These are phyloP conservation scores for Chlamydomonas incerta DNA, from an alignment of 139 green algal species.

Conservation along the genomic window DNA sequence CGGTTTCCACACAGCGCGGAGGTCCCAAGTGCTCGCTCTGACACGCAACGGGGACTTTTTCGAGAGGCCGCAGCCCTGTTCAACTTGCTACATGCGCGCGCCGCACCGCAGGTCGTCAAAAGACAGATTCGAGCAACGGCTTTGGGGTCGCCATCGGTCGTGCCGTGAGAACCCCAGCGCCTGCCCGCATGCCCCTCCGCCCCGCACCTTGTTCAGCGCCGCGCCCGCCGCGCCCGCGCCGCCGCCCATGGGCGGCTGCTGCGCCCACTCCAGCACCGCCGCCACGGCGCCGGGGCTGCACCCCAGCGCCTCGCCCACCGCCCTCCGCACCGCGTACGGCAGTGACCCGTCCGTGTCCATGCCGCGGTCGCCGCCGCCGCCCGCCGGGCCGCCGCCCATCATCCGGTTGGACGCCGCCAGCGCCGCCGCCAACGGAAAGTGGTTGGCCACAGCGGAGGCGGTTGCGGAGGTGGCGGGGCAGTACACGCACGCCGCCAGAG, in stretches of 20 bases:
- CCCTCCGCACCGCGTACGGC: constrained; percentile 29
- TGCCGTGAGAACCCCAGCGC: no score
- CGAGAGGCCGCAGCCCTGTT: background rate
- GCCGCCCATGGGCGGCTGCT: constrained; percentile 10
- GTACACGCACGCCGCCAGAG: constrained; percentile 42
- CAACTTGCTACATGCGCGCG: background rate
- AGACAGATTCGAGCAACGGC: no score
- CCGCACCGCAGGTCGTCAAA: no score
- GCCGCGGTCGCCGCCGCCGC: background rate
- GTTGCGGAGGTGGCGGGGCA: constrained; percentile 15
- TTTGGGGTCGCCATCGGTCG: no score
- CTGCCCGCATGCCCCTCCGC: background rate
- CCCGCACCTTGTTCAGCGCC: background rate
- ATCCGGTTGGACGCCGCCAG: constrained; percentile 9
- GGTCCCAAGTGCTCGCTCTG: no score
- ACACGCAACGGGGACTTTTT: no score
- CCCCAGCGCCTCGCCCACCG: constrained; percentile 50
- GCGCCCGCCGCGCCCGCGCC: constrained; percentile 6
- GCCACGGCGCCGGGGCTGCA: constrained; percentile 26
- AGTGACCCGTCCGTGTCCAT: constrained; percentile 49
- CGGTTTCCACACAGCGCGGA: no score
- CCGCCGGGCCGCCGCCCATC: background rate
- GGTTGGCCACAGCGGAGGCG: constrained; percentile 6
- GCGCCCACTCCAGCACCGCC: constrained; percentile 40
- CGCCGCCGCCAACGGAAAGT: constrained; percentile 52